Conservation (phyloP, 495 filamentous ascomycete species). For the Entonaema liquescens region DNA sequence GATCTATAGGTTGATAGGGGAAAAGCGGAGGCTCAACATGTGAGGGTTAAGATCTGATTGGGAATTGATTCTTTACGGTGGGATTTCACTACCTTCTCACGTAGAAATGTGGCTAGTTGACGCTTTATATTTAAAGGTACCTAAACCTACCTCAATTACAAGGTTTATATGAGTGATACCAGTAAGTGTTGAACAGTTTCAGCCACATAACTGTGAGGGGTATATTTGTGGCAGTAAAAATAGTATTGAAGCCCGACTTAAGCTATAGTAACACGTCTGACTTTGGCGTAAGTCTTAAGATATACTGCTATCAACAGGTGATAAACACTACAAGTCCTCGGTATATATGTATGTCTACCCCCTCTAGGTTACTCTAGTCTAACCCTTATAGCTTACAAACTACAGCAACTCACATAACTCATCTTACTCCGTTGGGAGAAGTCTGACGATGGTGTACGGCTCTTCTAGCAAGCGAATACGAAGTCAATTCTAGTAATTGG, state of each 20-base stretch:
- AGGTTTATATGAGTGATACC: no score
- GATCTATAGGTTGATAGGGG: not conserved
- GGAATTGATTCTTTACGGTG: not conserved
- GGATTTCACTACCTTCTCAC: not conserved
- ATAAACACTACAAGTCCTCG: no score
- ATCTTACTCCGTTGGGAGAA: not conserved
- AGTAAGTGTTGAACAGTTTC: not conserved
- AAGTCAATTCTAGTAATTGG: not conserved
- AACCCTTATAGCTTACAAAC: not conserved
- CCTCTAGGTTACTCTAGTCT: not conserved
- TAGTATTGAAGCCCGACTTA: not conserved
- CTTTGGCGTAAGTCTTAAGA: no score
- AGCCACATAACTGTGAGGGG: not conserved
- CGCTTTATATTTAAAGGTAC: not conserved
- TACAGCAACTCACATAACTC: not conserved
- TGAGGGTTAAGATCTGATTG: not conserved
- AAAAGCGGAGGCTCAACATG: no score
- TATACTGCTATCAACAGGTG: no score
- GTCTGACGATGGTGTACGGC: not conserved
- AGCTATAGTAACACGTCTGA: not conserved
- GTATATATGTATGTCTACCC: not conserved
- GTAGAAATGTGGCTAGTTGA: not conserved
- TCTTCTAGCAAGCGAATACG: slow-evolving; percentile 4
- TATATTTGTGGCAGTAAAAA: not conserved
- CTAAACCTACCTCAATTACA: not conserved